Base-by-base conservation (phyloP, 352 stramenopile species). In the Phytophthora rubi region DNA sequence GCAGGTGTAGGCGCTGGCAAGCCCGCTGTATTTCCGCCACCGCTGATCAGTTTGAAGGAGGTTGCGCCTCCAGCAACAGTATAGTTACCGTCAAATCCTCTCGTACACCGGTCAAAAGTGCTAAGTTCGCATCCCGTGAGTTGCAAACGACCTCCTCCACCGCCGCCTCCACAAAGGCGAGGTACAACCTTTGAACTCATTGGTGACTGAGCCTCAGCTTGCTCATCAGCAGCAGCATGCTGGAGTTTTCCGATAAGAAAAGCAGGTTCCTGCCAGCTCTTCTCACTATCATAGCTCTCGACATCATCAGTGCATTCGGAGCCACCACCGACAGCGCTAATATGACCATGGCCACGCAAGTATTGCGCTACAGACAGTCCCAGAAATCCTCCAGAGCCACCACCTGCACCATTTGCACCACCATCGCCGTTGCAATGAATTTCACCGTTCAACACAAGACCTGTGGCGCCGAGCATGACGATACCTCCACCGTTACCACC, bases 81-180 rank as follows among this genome's bases (percentile, higher is more conserved):
- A 65, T 94, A 94, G 47, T 90, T 92, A 10, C 87, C 87, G 32
- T 89, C 85, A 74, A 94, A 94, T 12, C 64, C 84, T 23, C 74
- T 75, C 10, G 83, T 92, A 55, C 87, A 94, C 26, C 77, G 68
- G 61, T 86, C 81, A 58, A 91, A 89, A 15, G 86, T 80, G 47
- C 76, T 90, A 5, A 83, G 62, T 42, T 89, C 82, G 37, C 87
- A 94, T 3, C 87, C 87, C 1, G 75, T 80, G n/a, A 94, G 76
- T 33, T 92, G 87, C 15, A 94, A 53, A 1, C 85, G 85, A 18
- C 87, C 87, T 21, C 87, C 87, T 21, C 83, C 87, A 4, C 87
- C 87, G 13, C 87, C 87, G n/a, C 87, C 87, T 6, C 87, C 87
- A 49, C 87, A 94, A 13, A 90, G 57, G 8, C 64, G 70, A 13